Conservation (phyloP, 1,284 basidiomycete species). For the Moesziomyces globuligerus region DNA sequence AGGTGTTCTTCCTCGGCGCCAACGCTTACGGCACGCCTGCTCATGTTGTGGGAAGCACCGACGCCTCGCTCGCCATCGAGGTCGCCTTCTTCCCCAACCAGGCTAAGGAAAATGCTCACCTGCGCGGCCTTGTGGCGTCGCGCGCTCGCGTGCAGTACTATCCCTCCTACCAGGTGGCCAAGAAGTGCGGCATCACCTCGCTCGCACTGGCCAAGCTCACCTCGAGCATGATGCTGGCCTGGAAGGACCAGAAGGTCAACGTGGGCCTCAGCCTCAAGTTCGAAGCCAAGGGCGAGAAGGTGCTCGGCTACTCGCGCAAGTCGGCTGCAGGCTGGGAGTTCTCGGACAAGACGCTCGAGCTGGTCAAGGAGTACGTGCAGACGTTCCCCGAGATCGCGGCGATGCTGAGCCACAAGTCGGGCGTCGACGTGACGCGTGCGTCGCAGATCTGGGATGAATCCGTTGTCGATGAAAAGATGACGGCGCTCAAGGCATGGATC, state of each 20-base stretch:
- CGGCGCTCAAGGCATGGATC: constrained; percentile 85
- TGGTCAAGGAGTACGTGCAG: constrained; percentile 82
- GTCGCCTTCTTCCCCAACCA: constrained; percentile 58
- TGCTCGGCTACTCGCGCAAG: constrained; percentile 91
- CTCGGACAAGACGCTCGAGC: constrained; percentile 83
- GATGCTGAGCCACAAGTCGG: constrained; percentile 41
- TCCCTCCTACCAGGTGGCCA: constrained; percentile 53
- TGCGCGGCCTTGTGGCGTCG: constrained; percentile 52
- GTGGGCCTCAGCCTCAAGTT: constrained; percentile 95
- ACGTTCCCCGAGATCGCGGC: constrained; percentile 62
- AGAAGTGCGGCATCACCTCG: constrained; percentile 51
- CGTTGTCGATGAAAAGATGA: constrained; percentile 76
- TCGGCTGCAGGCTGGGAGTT: constrained; percentile 90
- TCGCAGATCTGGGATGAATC: constrained; percentile 78
- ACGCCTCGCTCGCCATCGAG: constrained; percentile 56
- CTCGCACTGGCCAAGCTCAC: constrained; percentile 81
- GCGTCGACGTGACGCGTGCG: constrained; percentile 76
- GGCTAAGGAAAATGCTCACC: constrained; percentile 54
- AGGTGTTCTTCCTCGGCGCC: constrained; percentile 93
- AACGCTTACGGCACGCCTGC: constrained; percentile 94
- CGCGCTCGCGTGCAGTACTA: constrained; percentile 51
- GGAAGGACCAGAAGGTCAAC: constrained; percentile 79
- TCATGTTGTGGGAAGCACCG: constrained; percentile 79
- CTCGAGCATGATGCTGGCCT: constrained; percentile 89
- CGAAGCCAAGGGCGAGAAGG: constrained; percentile 94